Evolutionary conservation across 2,329 filamentous ascomycete genomes (phyloP).

Genomic region (Hypoxylon rubiginosum): DNA sequence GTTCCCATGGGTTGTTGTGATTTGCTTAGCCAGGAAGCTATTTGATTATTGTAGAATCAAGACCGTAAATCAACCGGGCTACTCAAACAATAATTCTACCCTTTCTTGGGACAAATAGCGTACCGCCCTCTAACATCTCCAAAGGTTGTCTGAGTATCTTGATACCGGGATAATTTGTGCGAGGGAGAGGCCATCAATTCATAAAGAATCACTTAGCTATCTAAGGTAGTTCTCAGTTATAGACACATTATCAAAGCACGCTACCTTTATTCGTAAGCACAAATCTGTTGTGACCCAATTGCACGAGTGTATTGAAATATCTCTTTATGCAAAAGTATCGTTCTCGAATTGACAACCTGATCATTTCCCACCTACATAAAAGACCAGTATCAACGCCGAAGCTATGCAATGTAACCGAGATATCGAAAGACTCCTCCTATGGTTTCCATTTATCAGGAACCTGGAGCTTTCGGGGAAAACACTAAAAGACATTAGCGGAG

Average conservation of each 20-base stretch:
- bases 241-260: neutral
- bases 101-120: too few relatives aligned
- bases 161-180: too few relatives aligned
- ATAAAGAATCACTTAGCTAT: too few relatives aligned
- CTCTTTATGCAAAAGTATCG: neutral
- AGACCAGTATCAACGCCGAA: constrained; percentile 24
- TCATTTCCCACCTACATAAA: neutral
- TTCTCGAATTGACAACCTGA: neutral
- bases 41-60: too few relatives aligned
- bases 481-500: neutral
- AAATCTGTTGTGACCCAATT: neutral
- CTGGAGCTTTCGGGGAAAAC: neutral
- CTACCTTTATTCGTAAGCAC: neutral
- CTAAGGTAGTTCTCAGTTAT: neutral
- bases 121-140: too few relatives aligned
- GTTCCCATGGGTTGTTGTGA: too few relatives aligned
- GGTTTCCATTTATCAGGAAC: neutral
- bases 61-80: too few relatives aligned
- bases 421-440: neutral
- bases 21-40: too few relatives aligned
- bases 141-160: too few relatives aligned
- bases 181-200: too few relatives aligned
- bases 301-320: neutral
- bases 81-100: too few relatives aligned
- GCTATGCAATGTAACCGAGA: constrained; percentile 20